Base-by-base conservation (phyloP, 2,329 filamentous ascomycete species). In the Akanthomyces lecanii region DNA sequence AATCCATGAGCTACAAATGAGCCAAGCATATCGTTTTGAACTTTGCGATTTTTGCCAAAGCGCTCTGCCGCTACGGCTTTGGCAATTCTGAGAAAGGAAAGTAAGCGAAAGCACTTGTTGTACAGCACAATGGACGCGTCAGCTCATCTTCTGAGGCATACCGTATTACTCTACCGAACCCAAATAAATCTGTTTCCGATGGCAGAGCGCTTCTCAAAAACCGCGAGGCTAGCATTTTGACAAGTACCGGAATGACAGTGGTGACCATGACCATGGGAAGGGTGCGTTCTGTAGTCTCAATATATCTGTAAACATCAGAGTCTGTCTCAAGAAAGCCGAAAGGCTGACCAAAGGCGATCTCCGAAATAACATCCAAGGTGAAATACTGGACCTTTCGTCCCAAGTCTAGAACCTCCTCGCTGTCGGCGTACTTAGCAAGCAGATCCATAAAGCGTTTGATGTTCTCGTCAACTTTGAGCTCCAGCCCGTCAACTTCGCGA, bases 291-390 rank as follows among this genome's bases (percentile, higher is more conserved):
- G 77, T 76, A 7, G 78, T 78, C 57, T 73, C 68, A 38, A 82
- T 77, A 63, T 81, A 82, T 38, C 75, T 75, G 65, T 80, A 78
- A 0, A 79, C 71, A 64, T 83, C 81, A 5, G 74, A 72, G 65
- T 83, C 77, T 2, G 72, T 71, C 40, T 75, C 73, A 1, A 83
- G 63, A 67, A 78, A 80, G 16, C 81, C 79, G 64, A 83, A 81
- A 0, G 76, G 71, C 36, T 77, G 69, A 8, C 81, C 81, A 48
- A 84, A 79, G 1, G 80, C 81, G 12, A 85, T 65, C 18, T 78
- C 76, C 14, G 78, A 81, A 51, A 85, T 82, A 30, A 84, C 79
- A 64, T 85, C 83, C 0, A 85, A 69, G 0, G 81, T 82, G 47
- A 84, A 79, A 71, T 76, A 83, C 48, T 82, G 79, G 1, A 77